Percentiles rank a stretch among this genome's conserved stretches.
phyloP scores from a whole-genome alignment of 164 flowering plant genomes.

The Piper betle region DNA sequence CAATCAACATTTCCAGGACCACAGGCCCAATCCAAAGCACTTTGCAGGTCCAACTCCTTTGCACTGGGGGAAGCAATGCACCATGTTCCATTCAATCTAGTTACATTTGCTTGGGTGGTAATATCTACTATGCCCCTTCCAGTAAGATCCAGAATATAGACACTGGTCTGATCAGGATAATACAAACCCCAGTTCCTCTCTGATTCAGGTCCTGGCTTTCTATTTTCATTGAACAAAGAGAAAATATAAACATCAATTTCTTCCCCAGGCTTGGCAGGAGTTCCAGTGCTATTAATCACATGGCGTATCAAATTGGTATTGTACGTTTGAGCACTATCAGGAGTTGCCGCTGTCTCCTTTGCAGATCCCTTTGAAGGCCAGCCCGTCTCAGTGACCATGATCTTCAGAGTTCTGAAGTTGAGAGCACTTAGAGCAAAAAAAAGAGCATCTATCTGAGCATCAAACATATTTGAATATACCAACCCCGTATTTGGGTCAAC shows the following conservation, averaged over 20 bases:
- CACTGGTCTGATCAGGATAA: constrained; percentile 83
- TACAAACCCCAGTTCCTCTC: constrained; percentile 98
- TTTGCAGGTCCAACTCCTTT: constrained; percentile 53
- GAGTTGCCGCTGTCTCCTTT: constrained; percentile 81
- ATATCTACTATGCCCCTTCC: constrained; percentile 42
- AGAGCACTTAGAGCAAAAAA: constrained; percentile 66
- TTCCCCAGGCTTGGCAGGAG: constrained; percentile 76
- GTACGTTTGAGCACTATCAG: constrained; percentile 84
- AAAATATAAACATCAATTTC: constrained; percentile 72
- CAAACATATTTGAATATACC: constrained; percentile 84
- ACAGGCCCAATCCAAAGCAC: constrained; percentile 91
- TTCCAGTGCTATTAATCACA: constrained; percentile 62
- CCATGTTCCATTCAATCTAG: constrained; percentile 59
- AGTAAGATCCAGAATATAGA: constrained; percentile 62
- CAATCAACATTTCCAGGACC: constrained; percentile 92
- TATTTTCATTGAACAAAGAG: constrained; percentile 90
- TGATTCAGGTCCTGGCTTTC: constrained; percentile 88
- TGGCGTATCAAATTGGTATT: constrained; percentile 79
- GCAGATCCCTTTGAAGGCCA: constrained; percentile 96
- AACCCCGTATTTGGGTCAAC: constrained; percentile 90
- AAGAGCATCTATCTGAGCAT: constrained; percentile 89
- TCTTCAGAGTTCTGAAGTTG: constrained; percentile 52
- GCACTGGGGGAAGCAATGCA: constrained; percentile 75
- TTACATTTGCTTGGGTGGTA: constrained; percentile 24
- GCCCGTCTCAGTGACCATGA: constrained; percentile 93